A percentile compares a stretch with the other conserved stretches of the same genome.
Conservation (phyloP, 805 yeast species). For the Candida tallmaniae region DNA sequence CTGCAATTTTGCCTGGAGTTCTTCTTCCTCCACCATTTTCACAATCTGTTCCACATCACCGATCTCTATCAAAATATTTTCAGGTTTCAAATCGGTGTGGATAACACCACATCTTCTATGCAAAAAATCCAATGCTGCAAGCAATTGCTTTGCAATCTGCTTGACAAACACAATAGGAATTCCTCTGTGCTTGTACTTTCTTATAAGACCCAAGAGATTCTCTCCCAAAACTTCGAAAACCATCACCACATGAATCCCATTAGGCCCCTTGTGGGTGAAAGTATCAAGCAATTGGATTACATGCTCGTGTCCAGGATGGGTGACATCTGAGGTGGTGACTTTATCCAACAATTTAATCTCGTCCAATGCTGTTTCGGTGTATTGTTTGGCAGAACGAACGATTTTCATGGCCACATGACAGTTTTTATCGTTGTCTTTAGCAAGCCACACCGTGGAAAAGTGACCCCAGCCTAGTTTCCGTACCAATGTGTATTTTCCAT, state of each 20-base stretch:
- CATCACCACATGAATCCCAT: slow-evolving; percentile 94
- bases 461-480: slow-evolving; percentile 99
- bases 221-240: slow-evolving; percentile 97
- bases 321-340: slow-evolving; percentile 55
- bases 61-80: slow-evolving; percentile 69
- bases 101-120: slow-evolving; percentile 72
- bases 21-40: slow-evolving; percentile 57
- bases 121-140: slow-evolving; percentile 66
- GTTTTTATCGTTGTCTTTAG: slow-evolving; percentile 50
- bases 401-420: slow-evolving; percentile 91
- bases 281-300: slow-evolving; percentile 79
- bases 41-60: slow-evolving; percentile 81
- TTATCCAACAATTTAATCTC: slow-evolving; percentile 78
- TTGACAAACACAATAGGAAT: slow-evolving; percentile 74
- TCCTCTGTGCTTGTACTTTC: slow-evolving; percentile 72
- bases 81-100: slow-evolving; percentile 44
- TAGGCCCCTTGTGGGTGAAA: slow-evolving; percentile 82
- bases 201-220: slow-evolving; percentile 77
- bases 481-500: slow-evolving; percentile 70
- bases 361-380: slow-evolving; percentile 91
- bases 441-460: slow-evolving; percentile 93
- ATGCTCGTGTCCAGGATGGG: slow-evolving; percentile 78
- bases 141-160: slow-evolving; percentile 74
- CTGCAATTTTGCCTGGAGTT: slow-evolving; percentile 44
- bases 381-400: slow-evolving; percentile 85